Evolutionary conservation across 1,284 basidiomycete species (phyloP).

Genomic region (Trichosporon inkin): DNA sequence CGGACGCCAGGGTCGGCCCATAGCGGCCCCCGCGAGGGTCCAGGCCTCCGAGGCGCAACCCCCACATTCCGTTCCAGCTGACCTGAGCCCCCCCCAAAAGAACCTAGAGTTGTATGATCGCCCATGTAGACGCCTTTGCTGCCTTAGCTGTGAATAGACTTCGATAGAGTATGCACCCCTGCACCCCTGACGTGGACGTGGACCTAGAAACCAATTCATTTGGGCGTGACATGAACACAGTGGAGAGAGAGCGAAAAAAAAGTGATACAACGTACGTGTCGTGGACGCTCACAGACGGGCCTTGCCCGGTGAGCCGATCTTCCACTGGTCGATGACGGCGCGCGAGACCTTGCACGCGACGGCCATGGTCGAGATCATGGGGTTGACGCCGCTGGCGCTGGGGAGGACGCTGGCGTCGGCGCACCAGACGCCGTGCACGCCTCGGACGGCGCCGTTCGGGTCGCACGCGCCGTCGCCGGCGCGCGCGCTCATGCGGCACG

Average conservation of each 20-base stretch:
- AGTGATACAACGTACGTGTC: background rate
- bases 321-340: conserved; percentile 11
- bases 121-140: too few species aligned
- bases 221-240: too few species aligned
- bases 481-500: conserved; percentile 48
- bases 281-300: background rate
- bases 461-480: conserved; percentile 47
- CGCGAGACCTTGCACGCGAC: conserved; percentile 23
- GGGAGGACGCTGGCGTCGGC: conserved; percentile 52
- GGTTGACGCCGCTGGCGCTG: conserved; percentile 52
- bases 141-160: too few species aligned
- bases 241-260: too few species aligned
- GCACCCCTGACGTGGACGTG: background rate
- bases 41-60: too few species aligned
- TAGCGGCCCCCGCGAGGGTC: too few species aligned
- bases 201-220: background rate
- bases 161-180: too few species aligned
- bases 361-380: conserved; percentile 51
- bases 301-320: background rate
- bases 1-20: too few species aligned
- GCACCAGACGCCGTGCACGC: conserved; percentile 50
- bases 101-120: too few species aligned
- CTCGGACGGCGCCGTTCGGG: conserved; percentile 51
- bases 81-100: too few species aligned
- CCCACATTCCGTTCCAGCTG: too few species aligned